phyloP scores from a whole-genome alignment of 495 filamentous ascomycete species.

The Penicillium bovifimosum region DNA sequence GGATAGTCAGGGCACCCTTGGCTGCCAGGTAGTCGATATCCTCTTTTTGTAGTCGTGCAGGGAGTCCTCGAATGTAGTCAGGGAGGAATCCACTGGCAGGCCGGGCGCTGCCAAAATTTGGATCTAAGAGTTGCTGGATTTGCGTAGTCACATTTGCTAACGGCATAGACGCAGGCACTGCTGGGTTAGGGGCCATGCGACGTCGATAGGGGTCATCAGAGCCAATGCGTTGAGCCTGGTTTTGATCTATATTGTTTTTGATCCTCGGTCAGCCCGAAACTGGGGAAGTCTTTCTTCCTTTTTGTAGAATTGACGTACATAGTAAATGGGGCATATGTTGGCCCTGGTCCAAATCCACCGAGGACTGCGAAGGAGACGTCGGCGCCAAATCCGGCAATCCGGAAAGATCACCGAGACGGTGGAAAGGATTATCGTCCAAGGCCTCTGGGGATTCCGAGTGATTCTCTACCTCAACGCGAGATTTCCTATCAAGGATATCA shows the following conservation, averaged over 20 bases:
- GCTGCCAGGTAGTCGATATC: constrained; percentile 68
- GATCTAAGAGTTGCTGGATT: constrained; percentile 39
- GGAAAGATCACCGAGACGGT: constrained; percentile 24
- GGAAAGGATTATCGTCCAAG: constrained; percentile 33
- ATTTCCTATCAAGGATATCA: constrained; percentile 31
- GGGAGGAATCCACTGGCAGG: constrained; percentile 45
- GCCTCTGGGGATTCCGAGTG: constrained; percentile 36
- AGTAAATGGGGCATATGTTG: constrained; percentile 47
- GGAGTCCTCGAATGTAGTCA: constrained; percentile 68
- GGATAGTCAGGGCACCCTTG: constrained; percentile 71
- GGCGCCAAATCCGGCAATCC: constrained; percentile 31
- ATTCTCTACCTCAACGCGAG: constrained; percentile 37
- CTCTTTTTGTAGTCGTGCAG: constrained; percentile 60
- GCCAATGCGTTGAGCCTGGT: constrained; percentile 31
- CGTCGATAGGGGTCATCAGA: constrained; percentile 30
- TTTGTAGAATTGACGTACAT: constrained; percentile 27
- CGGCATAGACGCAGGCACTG: constrained; percentile 34
- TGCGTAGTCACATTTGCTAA: constrained; percentile 35
- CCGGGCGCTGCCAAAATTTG: constrained; percentile 29
- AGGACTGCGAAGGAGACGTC: constrained; percentile 38
- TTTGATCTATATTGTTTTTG: constrained; percentile 41
- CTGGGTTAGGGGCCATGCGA: constrained; percentile 35
- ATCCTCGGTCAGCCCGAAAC: background rate
- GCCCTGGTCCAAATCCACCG: constrained; percentile 38
- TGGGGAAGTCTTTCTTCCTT: background rate